Evolutionary conservation across 2,329 filamentous ascomycete species (phyloP).

Genomic region (Pseudopyricularia javanii): DNA sequence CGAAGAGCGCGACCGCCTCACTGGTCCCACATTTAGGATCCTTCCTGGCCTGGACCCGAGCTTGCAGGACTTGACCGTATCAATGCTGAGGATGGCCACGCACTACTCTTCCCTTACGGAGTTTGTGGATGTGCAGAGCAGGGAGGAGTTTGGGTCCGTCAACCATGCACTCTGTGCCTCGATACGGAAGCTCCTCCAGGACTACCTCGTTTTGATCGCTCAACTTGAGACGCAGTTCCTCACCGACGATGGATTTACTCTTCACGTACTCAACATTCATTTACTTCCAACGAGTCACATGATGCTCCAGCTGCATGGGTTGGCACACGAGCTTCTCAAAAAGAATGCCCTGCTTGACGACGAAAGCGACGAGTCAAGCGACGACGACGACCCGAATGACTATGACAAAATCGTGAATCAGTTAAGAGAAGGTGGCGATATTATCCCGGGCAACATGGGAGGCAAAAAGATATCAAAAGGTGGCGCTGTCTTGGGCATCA

Average conservation of each 20-base stretch:
- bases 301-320: slow-evolving; percentile 76
- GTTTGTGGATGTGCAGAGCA: slow-evolving; percentile 88
- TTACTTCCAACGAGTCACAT: slow-evolving; percentile 84
- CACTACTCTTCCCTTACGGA: slow-evolving; percentile 86
- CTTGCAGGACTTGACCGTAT: slow-evolving; percentile 71
- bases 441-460: slow-evolving; percentile 65
- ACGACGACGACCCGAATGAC: slow-evolving; percentile 63
- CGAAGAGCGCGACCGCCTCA: slow-evolving; percentile 75
- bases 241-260: slow-evolving; percentile 76
- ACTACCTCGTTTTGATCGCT: slow-evolving; percentile 85
- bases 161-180: slow-evolving; percentile 95
- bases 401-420: slow-evolving; percentile 90
- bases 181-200: slow-evolving; percentile 79
- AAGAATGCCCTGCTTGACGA: slow-evolving; percentile 81
- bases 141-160: slow-evolving; percentile 85
- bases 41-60: slow-evolving; percentile 80
- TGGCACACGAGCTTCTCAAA: slow-evolving; percentile 78
- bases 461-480: slow-evolving; percentile 92
- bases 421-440: slow-evolving; percentile 72
- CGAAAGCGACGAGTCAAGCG: slow-evolving; percentile 55
- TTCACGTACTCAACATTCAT: slow-evolving; percentile 88
- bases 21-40: slow-evolving; percentile 71
- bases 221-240: slow-evolving; percentile 90
- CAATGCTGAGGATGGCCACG: slow-evolving; percentile 88
- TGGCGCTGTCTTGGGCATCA: slow-evolving; percentile 80